Evolutionary conservation across 345 rosid genomes (phyloP), one percentile per base, ranked within the genome.

Genomic region (Limnanthes douglasii): DNA sequence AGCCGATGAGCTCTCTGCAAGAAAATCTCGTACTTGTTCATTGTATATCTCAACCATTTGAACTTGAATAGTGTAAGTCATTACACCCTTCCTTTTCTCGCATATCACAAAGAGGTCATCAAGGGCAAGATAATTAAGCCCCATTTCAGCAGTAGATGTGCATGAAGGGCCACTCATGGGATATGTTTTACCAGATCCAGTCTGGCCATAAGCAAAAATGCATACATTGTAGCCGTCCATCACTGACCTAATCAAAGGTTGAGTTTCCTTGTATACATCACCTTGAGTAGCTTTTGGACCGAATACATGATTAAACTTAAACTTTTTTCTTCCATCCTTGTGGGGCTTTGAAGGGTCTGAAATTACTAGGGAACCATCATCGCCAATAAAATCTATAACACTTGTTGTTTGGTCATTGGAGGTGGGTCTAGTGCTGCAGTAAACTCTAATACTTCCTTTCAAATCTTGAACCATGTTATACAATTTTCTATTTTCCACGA

Each of bases 211-310:
- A 12, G 98, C 95, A 39, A 90, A 83, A 34, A 90, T 90, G 70
- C 98, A 84, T 26, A 68, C 94, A 32, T 90, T 90, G 57, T 79
- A 90, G 25, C 98, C 98, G 61, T 90, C 98, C 92, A 90, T 80
- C 21, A 84, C 94, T 16, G 98, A 90, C 55, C 95, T 72, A 46
- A 84, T 68, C 51, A 90, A 50, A 11, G 98, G 92, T 48, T 66
- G 79, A 12, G 75, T 80, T 32, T 80, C 94, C 60, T 47, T 54
- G 53, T 57, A 84, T 37, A 90, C 72, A 8, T 80, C 79, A 90
- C 96, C 92, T 72, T 84, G 98, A 20, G 74, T 61, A 31, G 79
- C 58, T 11, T 66, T 43, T 44, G 95, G 85, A 39, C 82, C 68
- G 28, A 90, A 90, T 14, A 77, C 81, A 27, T 30, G 66, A 51